Evolutionary conservation across 2,329 filamentous ascomycete genomes (phyloP).

Genomic region (Fusarium sp.): DNA sequence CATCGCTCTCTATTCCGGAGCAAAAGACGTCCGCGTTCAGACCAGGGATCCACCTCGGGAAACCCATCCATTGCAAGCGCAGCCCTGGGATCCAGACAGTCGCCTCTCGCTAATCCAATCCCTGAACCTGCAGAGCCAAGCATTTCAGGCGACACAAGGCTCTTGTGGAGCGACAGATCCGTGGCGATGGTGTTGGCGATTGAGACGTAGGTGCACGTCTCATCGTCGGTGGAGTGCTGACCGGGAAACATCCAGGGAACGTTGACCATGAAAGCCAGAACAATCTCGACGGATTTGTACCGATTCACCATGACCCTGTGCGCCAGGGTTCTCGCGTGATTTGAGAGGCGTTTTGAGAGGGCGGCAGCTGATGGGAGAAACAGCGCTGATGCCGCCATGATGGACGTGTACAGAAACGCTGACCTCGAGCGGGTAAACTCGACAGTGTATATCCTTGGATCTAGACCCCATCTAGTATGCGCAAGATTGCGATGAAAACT

Average conservation of each 20-base stretch:
- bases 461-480: constrained; percentile 82
- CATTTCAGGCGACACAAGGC: constrained; percentile 70
- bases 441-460: constrained; percentile 76
- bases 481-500: constrained; percentile 80
- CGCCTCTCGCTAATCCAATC: constrained; percentile 71
- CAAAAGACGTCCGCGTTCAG: constrained; percentile 73
- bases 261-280: constrained; percentile 82
- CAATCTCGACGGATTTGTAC: constrained; percentile 80
- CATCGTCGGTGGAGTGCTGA: constrained; percentile 78
- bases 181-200: constrained; percentile 79
- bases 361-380: constrained; percentile 77
- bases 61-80: constrained; percentile 80
- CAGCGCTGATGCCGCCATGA: constrained; percentile 77
- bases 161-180: constrained; percentile 80
- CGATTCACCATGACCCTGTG: constrained; percentile 74
- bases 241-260: constrained; percentile 83
- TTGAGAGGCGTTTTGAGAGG: constrained; percentile 75
- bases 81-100: constrained; percentile 77
- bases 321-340: constrained; percentile 75
- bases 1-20: constrained; percentile 77
- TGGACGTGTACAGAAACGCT: constrained; percentile 80
- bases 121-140: constrained; percentile 60
- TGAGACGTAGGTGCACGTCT: constrained; percentile 80
- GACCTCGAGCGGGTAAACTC: constrained; percentile 78
- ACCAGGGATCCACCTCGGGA: constrained; percentile 72